A percentile compares a stretch with the other conserved stretches of the same genome.
These are phyloP conservation scores for Cardiospermum halicacabum DNA, from an alignment of 345 rosid species.

Conservation along the genomic window DNA sequence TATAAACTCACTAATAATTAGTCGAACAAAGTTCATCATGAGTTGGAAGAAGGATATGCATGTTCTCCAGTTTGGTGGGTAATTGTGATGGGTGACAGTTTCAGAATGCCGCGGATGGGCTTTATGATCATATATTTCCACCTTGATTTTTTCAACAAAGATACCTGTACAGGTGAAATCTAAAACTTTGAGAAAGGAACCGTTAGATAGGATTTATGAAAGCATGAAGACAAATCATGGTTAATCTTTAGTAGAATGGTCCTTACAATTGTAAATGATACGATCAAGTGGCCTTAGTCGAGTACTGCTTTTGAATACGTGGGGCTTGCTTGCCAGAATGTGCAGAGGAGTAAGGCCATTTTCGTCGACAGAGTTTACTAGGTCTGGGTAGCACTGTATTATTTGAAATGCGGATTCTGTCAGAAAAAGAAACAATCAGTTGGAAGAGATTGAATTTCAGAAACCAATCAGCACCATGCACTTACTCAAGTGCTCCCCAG, in stretches of 20 bases:
- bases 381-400: constrained; percentile 1
- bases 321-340: constrained; percentile 16
- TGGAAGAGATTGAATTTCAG: not conserved
- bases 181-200: not conserved
- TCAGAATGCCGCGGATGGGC: not conserved
- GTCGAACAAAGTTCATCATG: not conserved
- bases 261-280: constrained; percentile 18
- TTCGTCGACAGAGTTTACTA: constrained; percentile 1
- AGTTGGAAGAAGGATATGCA: not conserved
- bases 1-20: not conserved
- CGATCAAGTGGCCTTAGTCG: constrained; percentile 9
- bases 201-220: not conserved
- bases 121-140: not conserved
- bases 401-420: constrained; percentile 20
- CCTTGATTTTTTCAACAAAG: not conserved
- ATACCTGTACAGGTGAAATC: not conserved
- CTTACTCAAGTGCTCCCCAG: constrained; percentile 22
- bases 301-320: constrained; percentile 15
- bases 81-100: not conserved
- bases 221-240: not conserved
- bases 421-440: not conserved
- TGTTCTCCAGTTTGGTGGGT: not conserved
- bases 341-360: constrained; percentile 17
- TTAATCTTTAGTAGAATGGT: not conserved
- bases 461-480: not conserved